phyloP scores from a whole-genome alignment of 129 eudicot species.

The Chrysanthemum lavandulifolium region DNA sequence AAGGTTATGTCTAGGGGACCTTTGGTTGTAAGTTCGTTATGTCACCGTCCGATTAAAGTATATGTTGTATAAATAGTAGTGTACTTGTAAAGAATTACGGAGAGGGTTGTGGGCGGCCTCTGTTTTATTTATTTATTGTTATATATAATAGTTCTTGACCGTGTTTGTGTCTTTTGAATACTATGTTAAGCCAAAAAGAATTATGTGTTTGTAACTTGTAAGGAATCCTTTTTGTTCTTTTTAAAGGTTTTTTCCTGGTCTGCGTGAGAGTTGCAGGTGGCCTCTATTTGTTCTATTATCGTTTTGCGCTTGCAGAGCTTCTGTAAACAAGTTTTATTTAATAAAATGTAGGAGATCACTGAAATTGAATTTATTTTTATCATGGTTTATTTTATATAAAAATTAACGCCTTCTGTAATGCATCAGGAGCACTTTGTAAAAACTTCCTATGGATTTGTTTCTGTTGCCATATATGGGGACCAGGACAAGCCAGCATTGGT shows the following conservation, averaged over 20 bases:
- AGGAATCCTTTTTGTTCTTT: no score
- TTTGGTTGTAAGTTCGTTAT: neutral
- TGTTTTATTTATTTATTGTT: neutral
- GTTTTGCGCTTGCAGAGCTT: constrained; percentile 5
- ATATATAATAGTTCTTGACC: neutral
- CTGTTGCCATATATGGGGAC: constrained; percentile 81
- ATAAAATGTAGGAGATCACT: neutral
- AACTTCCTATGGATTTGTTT: constrained; percentile 69
- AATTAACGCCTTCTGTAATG: constrained; percentile 16
- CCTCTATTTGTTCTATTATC: constrained; percentile 12
- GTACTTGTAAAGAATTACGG: neutral
- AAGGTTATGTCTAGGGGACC: no score
- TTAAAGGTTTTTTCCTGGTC: no score
- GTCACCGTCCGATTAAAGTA: constrained; percentile 2
- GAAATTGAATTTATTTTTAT: neutral
- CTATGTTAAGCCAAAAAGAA: constrained; percentile 4
- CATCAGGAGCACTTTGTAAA: constrained; percentile 77
- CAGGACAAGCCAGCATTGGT: constrained; percentile 87
- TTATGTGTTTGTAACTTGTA: neutral
- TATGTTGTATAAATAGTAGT: neutral
- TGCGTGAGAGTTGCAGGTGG: constrained; percentile 5
- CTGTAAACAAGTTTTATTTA: constrained; percentile 6
- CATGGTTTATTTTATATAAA: neutral
- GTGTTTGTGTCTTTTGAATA: constrained; percentile 7
- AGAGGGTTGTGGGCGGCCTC: neutral